Base-by-base conservation (phyloP, 768 basidiomycete species). In the Leccinum longicurvipes region DNA sequence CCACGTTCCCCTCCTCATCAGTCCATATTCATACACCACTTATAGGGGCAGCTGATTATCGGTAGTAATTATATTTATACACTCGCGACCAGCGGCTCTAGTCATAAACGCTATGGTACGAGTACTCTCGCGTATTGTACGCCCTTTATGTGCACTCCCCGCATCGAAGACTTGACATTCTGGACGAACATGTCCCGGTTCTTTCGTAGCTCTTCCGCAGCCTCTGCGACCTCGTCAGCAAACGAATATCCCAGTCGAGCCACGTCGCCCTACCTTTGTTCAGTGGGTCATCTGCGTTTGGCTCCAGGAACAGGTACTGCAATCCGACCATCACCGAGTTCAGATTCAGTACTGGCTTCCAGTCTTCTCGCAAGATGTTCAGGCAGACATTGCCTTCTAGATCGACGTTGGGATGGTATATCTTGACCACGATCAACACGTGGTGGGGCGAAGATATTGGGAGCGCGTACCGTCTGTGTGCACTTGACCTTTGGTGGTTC, bases 401-500 rank as follows among this genome's bases (percentile, higher is more conserved):
- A 72, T 99, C 97, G 51, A 99, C 88, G 67, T 99, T 99, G 1
- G 97, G 97, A 71, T 99, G 97, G 72, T 99, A 99, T 68, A 98
- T 98, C 96, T 98, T 60, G 50, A 36, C 25, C 24, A 2, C 12
- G 25, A 57, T 66, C 29, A 67, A 50, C 36, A 39, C 17, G 17
- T 23, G 8, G 36, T 48, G 12, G 41, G 39, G 19, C n/a, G 27
- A 55, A n/a, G 23, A 31, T 44, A 2, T 50, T 23, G 50, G 11
- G 36, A 41, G 54, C 21, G 70, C 86, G 55, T 68, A 95, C 96
- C 61, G 86, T 97, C 69, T 93, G 93, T 46, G 86, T 88, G 77
- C 96, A 98, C 70, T 96, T 94, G 76, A 99, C 97, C 75, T 98
- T 99, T 67, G 97, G 97, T 50, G 97, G 94, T 65, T 99, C 96